Base-by-base conservation (phyloP, 768 basidiomycete species). In the Pisolithus tinctorius region DNA sequence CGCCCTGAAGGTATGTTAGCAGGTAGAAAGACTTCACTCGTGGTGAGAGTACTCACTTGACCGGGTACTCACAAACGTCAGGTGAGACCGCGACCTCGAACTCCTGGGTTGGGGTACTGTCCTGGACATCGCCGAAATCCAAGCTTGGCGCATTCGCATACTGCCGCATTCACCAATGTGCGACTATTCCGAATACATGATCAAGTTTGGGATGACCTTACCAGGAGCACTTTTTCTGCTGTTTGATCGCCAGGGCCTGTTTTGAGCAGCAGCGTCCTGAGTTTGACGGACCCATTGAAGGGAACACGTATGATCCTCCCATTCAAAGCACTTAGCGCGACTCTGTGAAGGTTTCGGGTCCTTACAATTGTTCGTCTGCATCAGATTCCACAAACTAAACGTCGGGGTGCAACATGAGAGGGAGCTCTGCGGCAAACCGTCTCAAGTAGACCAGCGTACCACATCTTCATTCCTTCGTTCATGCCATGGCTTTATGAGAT, bases 401-500 rank as follows among this genome's bases (percentile, higher is more conserved):
- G 34, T 23, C 49, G 39, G 50, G 48, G 31, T 31, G 16, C 30
- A 5, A 58, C 50, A 45, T 47, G 53, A 38, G 39, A 39, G 45
- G 30, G 11, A 34, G 14, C 34, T 34, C 34, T 11, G 41, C 20
- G 51, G 45, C 30, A 51, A 29, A 45, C 48, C 47, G 13, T 40
- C 47, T 47, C 29, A 11, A 26, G 45, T 38, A 36, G 6, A 25
- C 7, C 7, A 29, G 34, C 77, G 58, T 62, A 93, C 93, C 71
- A 75, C 71, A 29, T 70, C 69, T 65, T 93, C 90, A 52, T 86
- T 82, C 49, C 79, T 64, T 34, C 90, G 80, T 53, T 84, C 69
- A 59, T 93, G 74, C 93, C 93, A 95, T 1, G 92, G 85, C 69
- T 95, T 96, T 60, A 95, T 84, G 26, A 90, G 72, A 46, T 74